phyloP scores from a whole-genome alignment of 2,329 filamentous ascomycete species.

The Pochonia chlamydosporia region DNA sequence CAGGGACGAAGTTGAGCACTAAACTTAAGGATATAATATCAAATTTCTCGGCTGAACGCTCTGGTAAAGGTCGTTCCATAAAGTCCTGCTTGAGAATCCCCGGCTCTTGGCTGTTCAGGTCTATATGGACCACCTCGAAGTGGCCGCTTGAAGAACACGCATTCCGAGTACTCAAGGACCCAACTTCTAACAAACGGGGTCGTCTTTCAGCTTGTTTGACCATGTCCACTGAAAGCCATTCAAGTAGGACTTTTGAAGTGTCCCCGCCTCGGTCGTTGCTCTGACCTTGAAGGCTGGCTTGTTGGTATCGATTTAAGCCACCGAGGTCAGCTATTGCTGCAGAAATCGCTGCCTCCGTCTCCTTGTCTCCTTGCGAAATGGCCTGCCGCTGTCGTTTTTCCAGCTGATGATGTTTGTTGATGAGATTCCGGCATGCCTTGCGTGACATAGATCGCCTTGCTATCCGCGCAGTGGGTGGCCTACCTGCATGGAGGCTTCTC shows the following conservation, averaged over 20 bases:
- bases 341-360: constrained; percentile 38
- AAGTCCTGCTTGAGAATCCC: constrained; percentile 88
- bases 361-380: constrained; percentile 42
- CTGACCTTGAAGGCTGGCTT: constrained; percentile 64
- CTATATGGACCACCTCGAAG: constrained; percentile 77
- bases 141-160: constrained; percentile 68
- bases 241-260: constrained; percentile 57
- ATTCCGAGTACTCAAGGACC: constrained; percentile 78
- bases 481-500: constrained; percentile 42
- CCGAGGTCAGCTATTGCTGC: constrained; percentile 52
- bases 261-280: constrained; percentile 61
- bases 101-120: constrained; percentile 78
- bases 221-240: constrained; percentile 45
- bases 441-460: constrained; percentile 54
- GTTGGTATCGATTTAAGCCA: constrained; percentile 58
- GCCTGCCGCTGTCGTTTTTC: constrained; percentile 58
- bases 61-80: constrained; percentile 77
- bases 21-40: constrained; percentile 89
- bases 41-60: constrained; percentile 57
- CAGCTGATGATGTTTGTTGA: constrained; percentile 60
- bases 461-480: constrained; percentile 48
- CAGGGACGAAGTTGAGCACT: constrained; percentile 90
- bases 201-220: constrained; percentile 19
- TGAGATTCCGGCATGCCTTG: constrained; percentile 57
- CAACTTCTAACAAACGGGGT: constrained; percentile 77